Conservation (phyloP, 306 rosid species). For the Psophocarpus tetragonolobus region DNA sequence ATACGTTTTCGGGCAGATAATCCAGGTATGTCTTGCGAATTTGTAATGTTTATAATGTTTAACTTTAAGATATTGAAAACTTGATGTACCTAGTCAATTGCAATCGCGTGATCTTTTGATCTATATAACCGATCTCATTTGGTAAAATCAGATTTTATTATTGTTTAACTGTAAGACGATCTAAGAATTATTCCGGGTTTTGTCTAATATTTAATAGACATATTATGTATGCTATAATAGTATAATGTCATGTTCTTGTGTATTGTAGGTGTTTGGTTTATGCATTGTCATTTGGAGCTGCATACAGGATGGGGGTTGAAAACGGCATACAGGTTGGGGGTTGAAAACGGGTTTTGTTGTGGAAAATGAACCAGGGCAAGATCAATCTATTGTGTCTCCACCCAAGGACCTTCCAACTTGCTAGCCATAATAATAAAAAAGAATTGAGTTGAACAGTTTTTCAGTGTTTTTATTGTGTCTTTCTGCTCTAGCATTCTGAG, state of each 20-base stretch:
- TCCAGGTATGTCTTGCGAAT: conserved; percentile 53
- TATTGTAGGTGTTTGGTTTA: conserved; percentile 73
- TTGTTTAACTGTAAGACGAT: neutral
- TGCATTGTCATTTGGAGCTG: conserved; percentile 82
- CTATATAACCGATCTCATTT: too few species aligned
- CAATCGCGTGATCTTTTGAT: too few species aligned
- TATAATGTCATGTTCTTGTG: neutral
- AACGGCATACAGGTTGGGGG: conserved; percentile 88
- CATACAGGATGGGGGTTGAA: conserved; percentile 91
- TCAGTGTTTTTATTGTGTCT: neutral
- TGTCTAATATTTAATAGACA: neutral
- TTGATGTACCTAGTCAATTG: too few species aligned
- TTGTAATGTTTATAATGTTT: neutral
- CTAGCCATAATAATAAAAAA: conserved; percentile 31
- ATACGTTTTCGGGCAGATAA: conserved; percentile 76
- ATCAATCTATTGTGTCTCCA: conserved; percentile 67
- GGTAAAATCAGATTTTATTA: too few species aligned
- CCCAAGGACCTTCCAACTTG: conserved; percentile 48
- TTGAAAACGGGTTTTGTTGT: conserved; percentile 77
- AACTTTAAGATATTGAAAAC: too few species aligned
- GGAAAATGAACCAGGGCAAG: conserved; percentile 64
- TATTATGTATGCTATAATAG: neutral
- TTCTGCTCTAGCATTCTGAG: neutral
- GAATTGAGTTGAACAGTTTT: neutral
- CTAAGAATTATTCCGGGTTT: neutral